Evolutionary conservation across 176 grass and related monocot species (phyloP).

Genomic region (Phoenix dactylifera): DNA sequence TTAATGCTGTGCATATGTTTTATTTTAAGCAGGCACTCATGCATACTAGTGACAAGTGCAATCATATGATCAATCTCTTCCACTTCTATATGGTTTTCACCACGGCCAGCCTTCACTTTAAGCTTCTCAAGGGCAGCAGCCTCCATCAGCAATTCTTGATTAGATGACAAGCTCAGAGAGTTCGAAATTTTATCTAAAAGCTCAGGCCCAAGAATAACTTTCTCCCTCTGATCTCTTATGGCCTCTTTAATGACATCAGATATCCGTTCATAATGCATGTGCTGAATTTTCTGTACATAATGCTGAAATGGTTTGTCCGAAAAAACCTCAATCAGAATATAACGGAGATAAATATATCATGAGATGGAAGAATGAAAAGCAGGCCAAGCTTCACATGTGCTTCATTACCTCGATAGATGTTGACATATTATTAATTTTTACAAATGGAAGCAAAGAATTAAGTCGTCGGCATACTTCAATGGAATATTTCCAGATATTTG

Average conservation of each 20-base stretch:
- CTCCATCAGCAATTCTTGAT: constrained; percentile 90
- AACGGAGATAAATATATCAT: constrained; percentile 2
- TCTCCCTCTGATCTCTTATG: constrained; percentile 34
- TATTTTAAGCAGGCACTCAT: constrained; percentile 50
- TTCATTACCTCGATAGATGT: constrained; percentile 71
- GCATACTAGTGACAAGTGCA: constrained; percentile 64
- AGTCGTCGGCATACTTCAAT: constrained; percentile 57
- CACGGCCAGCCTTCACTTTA: constrained; percentile 32
- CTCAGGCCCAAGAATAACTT: constrained; percentile 25
- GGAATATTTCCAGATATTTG: constrained; percentile 57
- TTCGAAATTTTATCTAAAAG: constrained; percentile 44
- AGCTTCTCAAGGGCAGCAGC: constrained; percentile 80
- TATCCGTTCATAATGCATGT: constrained; percentile 49
- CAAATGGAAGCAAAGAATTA: constrained; percentile 38
- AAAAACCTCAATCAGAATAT: not conserved
- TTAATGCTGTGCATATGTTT: constrained; percentile 74
- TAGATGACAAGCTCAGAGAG: constrained; percentile 66
- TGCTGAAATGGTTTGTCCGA: not conserved
- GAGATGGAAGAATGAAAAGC: not conserved
- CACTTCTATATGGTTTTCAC: constrained; percentile 44
- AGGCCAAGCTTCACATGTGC: not conserved
- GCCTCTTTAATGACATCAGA: constrained; percentile 44
- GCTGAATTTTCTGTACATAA: constrained; percentile 46
- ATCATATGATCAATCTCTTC: constrained; percentile 46
- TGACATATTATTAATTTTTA: constrained; percentile 30